A percentile compares a stretch with the other conserved stretches of the same genome.
Evolutionary conservation across 2,329 filamentous ascomycete species (phyloP).

Genomic region (Aspergillus sp.): DNA sequence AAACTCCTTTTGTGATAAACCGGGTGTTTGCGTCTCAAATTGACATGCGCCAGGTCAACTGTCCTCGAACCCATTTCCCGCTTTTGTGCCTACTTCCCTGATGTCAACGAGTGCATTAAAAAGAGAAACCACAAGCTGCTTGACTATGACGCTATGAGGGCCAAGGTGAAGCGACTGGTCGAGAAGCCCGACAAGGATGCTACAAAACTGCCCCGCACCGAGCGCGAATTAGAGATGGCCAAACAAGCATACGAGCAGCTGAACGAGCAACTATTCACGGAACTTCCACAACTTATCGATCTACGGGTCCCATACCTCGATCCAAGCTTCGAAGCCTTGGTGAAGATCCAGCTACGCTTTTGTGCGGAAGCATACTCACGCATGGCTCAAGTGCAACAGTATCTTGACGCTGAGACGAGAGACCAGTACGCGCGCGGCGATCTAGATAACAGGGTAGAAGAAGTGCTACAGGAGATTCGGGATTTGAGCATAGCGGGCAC

Average conservation of each 20-base stretch:
- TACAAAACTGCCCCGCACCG: constrained; percentile 89
- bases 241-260: constrained; percentile 92
- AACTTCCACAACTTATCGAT: constrained; percentile 94
- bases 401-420: constrained; percentile 89
- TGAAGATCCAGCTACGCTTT: constrained; percentile 97
- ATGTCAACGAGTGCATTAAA: constrained; percentile 99
- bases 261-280: constrained; percentile 91
- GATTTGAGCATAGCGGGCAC: constrained; percentile 88
- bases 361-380: constrained; percentile 96
- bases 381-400: constrained; percentile 99
- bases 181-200: constrained; percentile 99
- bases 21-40: neutral
- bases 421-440: constrained; percentile 95
- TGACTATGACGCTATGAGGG: constrained; percentile 94
- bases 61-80: constrained; percentile 93
- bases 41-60: constrained; percentile 61
- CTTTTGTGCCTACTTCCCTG: constrained; percentile 98
- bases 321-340: constrained; percentile 93
- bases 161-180: constrained; percentile 93
- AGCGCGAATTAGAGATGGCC: constrained; percentile 95
- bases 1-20: constrained; percentile 1
- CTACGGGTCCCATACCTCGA: constrained; percentile 95
- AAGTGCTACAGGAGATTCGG: constrained; percentile 94
- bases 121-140: constrained; percentile 98
- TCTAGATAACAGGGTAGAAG: constrained; percentile 85